Evolutionary conservation across 352 stramenopile genomes (phyloP), one percentile per base, ranked within the genome.

Genomic region (Pythium inflatum): DNA sequence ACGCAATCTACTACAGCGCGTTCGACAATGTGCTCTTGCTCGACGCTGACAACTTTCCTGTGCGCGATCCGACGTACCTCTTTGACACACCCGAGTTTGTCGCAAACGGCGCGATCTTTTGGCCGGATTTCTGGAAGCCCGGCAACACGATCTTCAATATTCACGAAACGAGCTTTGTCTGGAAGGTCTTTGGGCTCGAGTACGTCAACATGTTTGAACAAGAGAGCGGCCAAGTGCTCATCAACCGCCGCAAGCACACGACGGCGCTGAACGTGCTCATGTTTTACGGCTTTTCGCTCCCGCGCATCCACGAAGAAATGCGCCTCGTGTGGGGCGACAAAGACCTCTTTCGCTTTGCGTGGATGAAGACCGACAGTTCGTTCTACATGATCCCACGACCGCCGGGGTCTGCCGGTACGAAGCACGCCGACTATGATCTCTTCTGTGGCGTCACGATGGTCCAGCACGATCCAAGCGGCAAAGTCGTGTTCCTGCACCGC

Each of bases 131-230:
- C 68, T 94, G 87, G 87, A 76, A 79, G 41, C 53, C 53, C n/a
- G 53, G 53, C 4, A 89, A 90, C 34, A 92, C 85, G 25, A 87
- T 94, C 24, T 94, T 93, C 68, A 92, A 92, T 68, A 84, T 94
- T 50, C 82, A 93, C 38, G 68, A 60, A 20, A 77, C 73, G 1
- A 91, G 82, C 36, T 79, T 94, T 34, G 80, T 94, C 1, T 94
- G 87, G 87, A 73, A 90, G 27, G 69, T 93, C 6, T 78, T 94
- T n/a, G 80, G 79, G 7, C 57, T 94, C 12, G 33, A 79, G 2
- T 70, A 63, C 24, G 82, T 89, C 25, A 73, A 91, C 68, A 83
- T 79, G 74, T 93, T 93, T 38, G 87, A 94, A 68, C 87, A 94
- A 68, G 87, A 94, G 56, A 90, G 80, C 25, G 87, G 85, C 0